Base-by-base conservation (phyloP, 2,329 filamentous ascomycete species). In the Septoria petroselini region DNA sequence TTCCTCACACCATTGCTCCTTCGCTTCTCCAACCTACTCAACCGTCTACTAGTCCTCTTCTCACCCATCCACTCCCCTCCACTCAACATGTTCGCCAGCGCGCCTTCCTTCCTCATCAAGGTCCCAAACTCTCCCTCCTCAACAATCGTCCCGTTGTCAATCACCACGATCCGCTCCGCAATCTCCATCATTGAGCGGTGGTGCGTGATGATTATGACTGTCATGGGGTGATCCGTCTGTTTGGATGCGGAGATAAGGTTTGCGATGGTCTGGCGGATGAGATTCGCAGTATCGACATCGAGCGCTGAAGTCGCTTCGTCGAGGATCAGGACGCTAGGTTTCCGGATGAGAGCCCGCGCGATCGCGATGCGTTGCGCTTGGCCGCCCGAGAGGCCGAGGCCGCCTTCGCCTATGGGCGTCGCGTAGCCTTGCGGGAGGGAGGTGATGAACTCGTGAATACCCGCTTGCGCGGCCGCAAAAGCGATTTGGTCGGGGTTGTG, bases 281-380 rank as follows among this genome's bases (percentile, higher is more conserved):
- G 70, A 2, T 76, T 76, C 0, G 87, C 83, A 31, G 79, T 84
- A 58, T 84, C 79, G 0, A 77, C 75, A 62, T 96, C 91, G 0
- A 97, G 73, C 0, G 86, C 85, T 19, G 83, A 87, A 0, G 91
- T 96, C 1, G 90, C 88, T 70, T 96, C 91, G 61, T 97, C 91
- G 1, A 96, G 71, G 2, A 96, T 78, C 12, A 96, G 71, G 2
- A 96, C 73, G 33, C 78, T 76, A 0, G 90, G 90, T 11, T 76
- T 73, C 0, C 88, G 78, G 0, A 86, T 77, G 0, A 96, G 73
- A 0, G 90, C 89, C 1, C 91, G 76, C 0, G 91, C 89, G 53
- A 96, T 90, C 15, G 83, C 84, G 1, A 96, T 68, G 1, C 89
- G 78, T 65, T 96, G 91, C 0, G 84, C 81, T 66, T 96, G 91